Evolutionary conservation across 345 rosid species (phyloP).

Genomic region (Salix koriyanagi): DNA sequence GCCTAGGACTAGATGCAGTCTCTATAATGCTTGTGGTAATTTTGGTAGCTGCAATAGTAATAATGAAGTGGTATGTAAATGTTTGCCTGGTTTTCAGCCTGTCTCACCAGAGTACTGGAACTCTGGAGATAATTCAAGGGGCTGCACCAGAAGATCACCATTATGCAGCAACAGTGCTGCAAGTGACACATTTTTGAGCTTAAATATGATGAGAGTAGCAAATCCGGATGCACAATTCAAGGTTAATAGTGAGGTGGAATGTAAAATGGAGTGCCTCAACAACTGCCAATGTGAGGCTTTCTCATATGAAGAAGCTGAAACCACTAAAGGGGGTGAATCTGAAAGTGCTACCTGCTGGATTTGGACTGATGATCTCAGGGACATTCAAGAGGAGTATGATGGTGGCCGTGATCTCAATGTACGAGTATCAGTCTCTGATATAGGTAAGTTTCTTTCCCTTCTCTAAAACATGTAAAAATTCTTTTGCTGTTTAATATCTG

Average conservation of each 20-base stretch:
- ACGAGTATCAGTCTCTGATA: slow-evolving; percentile 41
- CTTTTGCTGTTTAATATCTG: no score
- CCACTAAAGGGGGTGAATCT: not conserved
- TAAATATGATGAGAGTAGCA: slow-evolving; percentile 18
- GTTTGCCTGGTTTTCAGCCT: slow-evolving; percentile 47
- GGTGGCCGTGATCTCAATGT: slow-evolving; percentile 41
- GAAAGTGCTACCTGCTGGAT: slow-evolving; percentile 42
- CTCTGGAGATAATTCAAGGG: slow-evolving; percentile 18
- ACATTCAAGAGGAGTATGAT: slow-evolving; percentile 48
- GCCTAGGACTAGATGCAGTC: slow-evolving; percentile 37
- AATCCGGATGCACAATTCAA: fast-evolving
- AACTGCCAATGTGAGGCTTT: slow-evolving; percentile 33
- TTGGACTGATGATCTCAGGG: slow-evolving; percentile 52
- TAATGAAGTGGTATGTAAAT: slow-evolving; percentile 22
- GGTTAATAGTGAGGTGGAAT: not conserved
- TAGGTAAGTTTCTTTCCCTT: slow-evolving; percentile 29
- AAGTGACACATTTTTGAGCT: slow-evolving; percentile 21
- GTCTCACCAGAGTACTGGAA: slow-evolving; percentile 18
- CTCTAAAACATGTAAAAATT: not conserved
- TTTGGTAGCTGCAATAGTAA: slow-evolving; percentile 36
- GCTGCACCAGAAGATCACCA: slow-evolving; percentile 26
- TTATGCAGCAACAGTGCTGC: slow-evolving; percentile 3
- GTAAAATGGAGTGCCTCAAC: slow-evolving; percentile 15
- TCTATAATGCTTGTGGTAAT: slow-evolving; percentile 32
- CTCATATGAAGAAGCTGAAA: slow-evolving; percentile 3